Conservation (phyloP, 139 green algal species). For the Volvox reticuliferus region DNA sequence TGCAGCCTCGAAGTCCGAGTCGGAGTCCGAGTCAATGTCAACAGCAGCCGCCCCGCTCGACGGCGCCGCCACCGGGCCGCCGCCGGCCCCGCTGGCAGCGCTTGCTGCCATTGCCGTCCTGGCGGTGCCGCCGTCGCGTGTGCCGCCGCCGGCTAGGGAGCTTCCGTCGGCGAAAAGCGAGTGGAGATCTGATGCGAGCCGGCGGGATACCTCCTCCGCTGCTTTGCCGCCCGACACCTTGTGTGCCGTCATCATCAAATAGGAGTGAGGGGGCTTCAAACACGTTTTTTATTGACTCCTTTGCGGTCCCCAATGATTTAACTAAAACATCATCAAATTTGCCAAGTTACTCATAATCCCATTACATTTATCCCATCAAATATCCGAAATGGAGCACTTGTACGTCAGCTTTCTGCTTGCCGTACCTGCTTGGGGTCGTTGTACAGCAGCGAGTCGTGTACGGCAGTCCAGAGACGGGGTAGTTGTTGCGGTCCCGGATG, state of each 20-base stretch:
- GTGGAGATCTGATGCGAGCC: not conserved
- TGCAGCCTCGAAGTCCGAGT: conserved; percentile 34
- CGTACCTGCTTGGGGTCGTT: conserved; percentile 43
- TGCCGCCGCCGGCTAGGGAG: not conserved
- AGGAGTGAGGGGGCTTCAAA: too few relatives aligned
- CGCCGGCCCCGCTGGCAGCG: not conserved
- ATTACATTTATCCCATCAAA: too few relatives aligned
- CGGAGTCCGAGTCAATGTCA: not conserved
- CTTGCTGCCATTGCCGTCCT: not conserved
- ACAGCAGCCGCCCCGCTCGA: not conserved
- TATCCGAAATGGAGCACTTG: too few relatives aligned
- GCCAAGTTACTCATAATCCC: too few relatives aligned
- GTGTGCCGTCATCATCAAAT: too few relatives aligned
- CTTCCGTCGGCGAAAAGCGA: not conserved
- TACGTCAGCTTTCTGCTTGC: too few relatives aligned
- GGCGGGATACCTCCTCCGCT: conserved; percentile 6
- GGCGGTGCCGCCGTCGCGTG: not conserved
- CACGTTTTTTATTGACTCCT: too few relatives aligned
- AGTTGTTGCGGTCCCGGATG: conserved; percentile 58
- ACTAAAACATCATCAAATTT: too few relatives aligned
- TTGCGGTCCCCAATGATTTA: too few relatives aligned
- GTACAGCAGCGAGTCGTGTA: conserved; percentile 68
- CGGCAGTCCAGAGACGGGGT: conserved; percentile 57
- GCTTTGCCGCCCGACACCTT: conserved; percentile 28
- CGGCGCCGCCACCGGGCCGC: not conserved